Evolutionary conservation across 345 rosid genomes (phyloP).

Genomic region (Boechera stricta): DNA sequence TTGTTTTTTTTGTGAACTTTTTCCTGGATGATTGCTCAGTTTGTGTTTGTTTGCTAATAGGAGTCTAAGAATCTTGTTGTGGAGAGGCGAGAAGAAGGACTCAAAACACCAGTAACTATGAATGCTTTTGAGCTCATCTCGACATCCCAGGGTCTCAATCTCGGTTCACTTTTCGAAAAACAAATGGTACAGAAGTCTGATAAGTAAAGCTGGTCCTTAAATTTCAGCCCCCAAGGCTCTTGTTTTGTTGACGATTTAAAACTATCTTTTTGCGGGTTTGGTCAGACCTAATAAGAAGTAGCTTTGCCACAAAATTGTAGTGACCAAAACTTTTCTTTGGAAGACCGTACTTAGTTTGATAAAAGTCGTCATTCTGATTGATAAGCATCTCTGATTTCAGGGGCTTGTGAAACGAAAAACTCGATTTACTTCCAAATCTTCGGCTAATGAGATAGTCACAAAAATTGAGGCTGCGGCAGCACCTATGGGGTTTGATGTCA

Average conservation of each 20-base stretch:
- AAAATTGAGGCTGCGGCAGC: constrained; percentile 85
- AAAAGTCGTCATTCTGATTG: constrained; percentile 20
- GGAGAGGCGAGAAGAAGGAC: constrained; percentile 82
- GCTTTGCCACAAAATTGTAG: not conserved
- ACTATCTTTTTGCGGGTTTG: not conserved
- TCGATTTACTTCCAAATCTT: constrained; percentile 81
- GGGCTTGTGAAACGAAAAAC: constrained; percentile 94
- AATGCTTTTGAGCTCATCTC: constrained; percentile 99
- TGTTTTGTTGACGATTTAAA: not conserved
- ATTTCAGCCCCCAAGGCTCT: not conserved
- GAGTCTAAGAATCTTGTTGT: constrained; percentile 77
- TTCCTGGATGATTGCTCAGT: constrained; percentile 27
- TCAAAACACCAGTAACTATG: constrained; percentile 77
- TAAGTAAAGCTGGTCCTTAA: constrained; percentile 9
- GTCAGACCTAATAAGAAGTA: constrained; percentile 1
- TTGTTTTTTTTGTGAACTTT: not conserved
- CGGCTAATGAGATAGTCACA: constrained; percentile 89
- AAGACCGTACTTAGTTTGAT: not conserved
- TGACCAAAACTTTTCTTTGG: not conserved
- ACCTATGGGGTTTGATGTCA: constrained; percentile 94
- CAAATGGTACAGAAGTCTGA: constrained; percentile 67
- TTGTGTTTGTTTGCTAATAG: constrained; percentile 51
- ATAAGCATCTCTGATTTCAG: constrained; percentile 50
- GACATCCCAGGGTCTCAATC: constrained; percentile 97
- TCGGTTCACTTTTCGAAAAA: constrained; percentile 89